These are phyloP conservation scores for Diaporthe sp. DNA, from an alignment of 2,329 filamentous ascomycete species.

Conservation along the genomic window DNA sequence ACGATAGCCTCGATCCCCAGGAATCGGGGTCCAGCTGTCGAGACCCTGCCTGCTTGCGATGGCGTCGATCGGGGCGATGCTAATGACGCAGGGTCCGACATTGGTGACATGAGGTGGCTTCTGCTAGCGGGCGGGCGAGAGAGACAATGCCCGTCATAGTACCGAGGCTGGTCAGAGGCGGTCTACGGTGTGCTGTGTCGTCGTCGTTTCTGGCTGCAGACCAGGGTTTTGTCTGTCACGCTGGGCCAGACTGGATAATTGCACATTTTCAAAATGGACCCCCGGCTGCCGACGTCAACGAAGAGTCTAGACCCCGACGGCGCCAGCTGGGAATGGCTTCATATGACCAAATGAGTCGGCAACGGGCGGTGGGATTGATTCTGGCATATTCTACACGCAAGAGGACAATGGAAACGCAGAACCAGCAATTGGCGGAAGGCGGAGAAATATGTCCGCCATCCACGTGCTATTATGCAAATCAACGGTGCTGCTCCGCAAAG, in stretches of 20 bases:
- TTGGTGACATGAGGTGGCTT: neutral
- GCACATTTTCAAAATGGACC: neutral
- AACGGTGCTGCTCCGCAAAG: slow-evolving; percentile 9
- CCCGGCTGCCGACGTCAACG: neutral
- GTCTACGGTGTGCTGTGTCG: neutral
- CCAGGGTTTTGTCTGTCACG: neutral
- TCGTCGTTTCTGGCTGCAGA: neutral
- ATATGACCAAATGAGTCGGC: neutral
- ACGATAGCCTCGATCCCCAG: neutral
- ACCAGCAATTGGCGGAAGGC: neutral
- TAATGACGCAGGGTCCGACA: slow-evolving; percentile 24
- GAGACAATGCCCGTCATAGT: slow-evolving; percentile 8
- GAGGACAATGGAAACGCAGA: neutral
- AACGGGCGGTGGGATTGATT: neutral
- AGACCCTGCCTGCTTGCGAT: slow-evolving; percentile 19
- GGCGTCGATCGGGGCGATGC: slow-evolving; percentile 13
- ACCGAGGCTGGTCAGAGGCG: neutral
- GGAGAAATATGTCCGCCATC: slow-evolving; percentile 4
- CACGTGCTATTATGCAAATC: slow-evolving; percentile 16
- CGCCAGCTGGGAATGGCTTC: neutral
- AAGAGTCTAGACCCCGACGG: slow-evolving; percentile 5
- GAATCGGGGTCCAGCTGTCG: neutral
- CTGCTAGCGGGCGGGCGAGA: neutral
- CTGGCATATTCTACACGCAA: neutral
- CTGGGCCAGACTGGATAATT: neutral